Base-by-base conservation (phyloP, 2,329 filamentous ascomycete species). In the Chalaropsis ovoidea region DNA sequence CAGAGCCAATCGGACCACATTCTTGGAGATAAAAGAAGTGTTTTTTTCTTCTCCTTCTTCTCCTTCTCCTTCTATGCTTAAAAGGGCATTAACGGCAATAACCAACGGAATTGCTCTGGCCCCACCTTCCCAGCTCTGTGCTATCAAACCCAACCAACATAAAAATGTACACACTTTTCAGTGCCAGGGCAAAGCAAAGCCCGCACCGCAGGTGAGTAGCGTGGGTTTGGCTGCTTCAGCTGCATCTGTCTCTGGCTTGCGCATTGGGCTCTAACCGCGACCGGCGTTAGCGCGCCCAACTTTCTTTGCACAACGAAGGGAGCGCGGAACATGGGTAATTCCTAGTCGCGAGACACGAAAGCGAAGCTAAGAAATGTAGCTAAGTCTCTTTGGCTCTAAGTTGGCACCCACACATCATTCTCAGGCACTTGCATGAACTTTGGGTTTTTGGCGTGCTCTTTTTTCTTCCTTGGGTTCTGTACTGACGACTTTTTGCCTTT, bases 181-280 rank as follows among this genome's bases (percentile, higher is more conserved):
- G 35, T 39, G 8, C 35, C 35, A 39, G 35, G 35, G 8, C 35
- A 10, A 39, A 39, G 8, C 35, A 6, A 3, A 35, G 31, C 31
- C 31, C 35, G 35, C 8, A 35, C 5, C 8, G 4, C 35, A 39
- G 8, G 8, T 39, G 3, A 39, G 45, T 49, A 17, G 19, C 47
- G 47, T 24, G 47, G 47, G 19, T 11, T 22, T 27, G 19, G 47
- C 52, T 58, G 52, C 52, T 58, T 58, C 52, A 58, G 52, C 52
- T 58, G 17, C 52, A 58, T 58, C 24, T 35, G 52, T 58, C 52
- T 19, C 24, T 31, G 52, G 19, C 2, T 35, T 58, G 52, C 17
- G 52, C 52, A 58, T 58, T 58, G 52, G 52, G 52, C 52, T 58
- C 52, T 58, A 58, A 35, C 52, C 52, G 52, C 27, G 27, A 31